Evolutionary conservation across 768 basidiomycete genomes (phyloP).

Genomic region (Mycena galericulata): DNA sequence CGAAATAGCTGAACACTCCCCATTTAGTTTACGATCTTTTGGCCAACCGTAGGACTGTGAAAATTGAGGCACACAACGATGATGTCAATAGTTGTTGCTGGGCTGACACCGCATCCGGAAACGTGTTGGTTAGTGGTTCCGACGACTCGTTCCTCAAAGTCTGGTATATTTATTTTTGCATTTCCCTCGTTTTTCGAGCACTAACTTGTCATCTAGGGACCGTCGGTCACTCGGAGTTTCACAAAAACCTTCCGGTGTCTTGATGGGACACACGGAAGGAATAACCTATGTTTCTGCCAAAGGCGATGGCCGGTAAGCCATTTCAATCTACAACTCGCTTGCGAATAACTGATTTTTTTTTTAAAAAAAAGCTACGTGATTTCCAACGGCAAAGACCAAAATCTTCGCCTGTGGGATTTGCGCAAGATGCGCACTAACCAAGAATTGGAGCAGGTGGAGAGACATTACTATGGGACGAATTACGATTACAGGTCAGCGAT

Average conservation of each 20-base stretch:
- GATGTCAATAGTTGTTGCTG: constrained; percentile 98
- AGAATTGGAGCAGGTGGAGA: constrained; percentile 70
- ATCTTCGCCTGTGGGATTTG: constrained; percentile 91
- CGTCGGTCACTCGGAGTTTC: constrained; percentile 65
- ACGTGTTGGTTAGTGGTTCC: constrained; percentile 94
- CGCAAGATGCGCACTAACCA: constrained; percentile 87
- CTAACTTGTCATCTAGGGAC: constrained; percentile 54
- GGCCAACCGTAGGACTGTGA: constrained; percentile 81
- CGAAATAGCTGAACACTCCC: constrained; percentile 3
- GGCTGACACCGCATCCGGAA: constrained; percentile 93
- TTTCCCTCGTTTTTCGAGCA: constrained; percentile 55
- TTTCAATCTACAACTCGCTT: too few relatives aligned
- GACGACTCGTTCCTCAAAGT: constrained; percentile 97
- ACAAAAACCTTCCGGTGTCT: constrained; percentile 88
- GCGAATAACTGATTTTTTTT: too few relatives aligned
- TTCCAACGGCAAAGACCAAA: constrained; percentile 97
- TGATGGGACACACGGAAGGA: constrained; percentile 96
- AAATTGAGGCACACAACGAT: constrained; percentile 87
- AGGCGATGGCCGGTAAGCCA: constrained; percentile 96
- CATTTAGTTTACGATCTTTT: constrained; percentile 89
- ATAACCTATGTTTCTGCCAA: constrained; percentile 96
- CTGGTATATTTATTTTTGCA: constrained; percentile 72
- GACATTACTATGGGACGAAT: constrained; percentile 64
- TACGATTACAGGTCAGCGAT: constrained; percentile 86
- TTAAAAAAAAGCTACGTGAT: too few relatives aligned